phyloP scores from a whole-genome alignment of 441 rosid species.

The Aleurites moluccanus region DNA sequence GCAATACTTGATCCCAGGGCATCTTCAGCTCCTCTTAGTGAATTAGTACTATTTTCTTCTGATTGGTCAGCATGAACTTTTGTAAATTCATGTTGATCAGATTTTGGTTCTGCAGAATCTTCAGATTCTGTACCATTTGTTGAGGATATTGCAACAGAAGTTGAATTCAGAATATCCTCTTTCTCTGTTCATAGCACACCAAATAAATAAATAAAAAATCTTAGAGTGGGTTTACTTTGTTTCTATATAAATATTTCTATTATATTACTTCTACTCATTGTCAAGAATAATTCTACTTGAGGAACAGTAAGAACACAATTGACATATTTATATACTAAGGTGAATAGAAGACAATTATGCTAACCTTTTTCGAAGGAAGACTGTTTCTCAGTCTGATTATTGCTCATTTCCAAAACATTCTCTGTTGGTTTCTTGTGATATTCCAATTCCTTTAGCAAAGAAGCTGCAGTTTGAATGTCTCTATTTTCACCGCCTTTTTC shows the following conservation, averaged over 20 bases:
- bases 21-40: constrained; percentile 10
- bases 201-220: constrained; percentile 16
- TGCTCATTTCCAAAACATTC: constrained; percentile 13
- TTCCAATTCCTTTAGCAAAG: constrained; percentile 15
- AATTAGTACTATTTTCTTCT: constrained; percentile 8
- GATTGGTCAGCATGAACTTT: constrained; percentile 1
- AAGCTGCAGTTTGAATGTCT: constrained; percentile 12
- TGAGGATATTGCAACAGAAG: constrained; percentile 9
- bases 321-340: too few species aligned
- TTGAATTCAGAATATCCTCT: constrained; percentile 15
- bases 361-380: constrained; percentile 33
- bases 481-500: constrained; percentile 13
- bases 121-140: constrained; percentile 21
- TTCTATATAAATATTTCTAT: not conserved
- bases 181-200: constrained; percentile 28
- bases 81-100: constrained; percentile 25
- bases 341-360: not conserved
- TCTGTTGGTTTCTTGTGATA: not conserved
- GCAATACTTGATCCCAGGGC: constrained; percentile 22
- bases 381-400: constrained; percentile 23
- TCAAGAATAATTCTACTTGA: not conserved
- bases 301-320: constrained; percentile 3
- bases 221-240: constrained; percentile 9
- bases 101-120: constrained; percentile 18
- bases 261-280: not conserved